These are phyloP conservation scores for Wickerhamomyces bisporus DNA, from an alignment of 805 yeast species.

Conservation along the genomic window DNA sequence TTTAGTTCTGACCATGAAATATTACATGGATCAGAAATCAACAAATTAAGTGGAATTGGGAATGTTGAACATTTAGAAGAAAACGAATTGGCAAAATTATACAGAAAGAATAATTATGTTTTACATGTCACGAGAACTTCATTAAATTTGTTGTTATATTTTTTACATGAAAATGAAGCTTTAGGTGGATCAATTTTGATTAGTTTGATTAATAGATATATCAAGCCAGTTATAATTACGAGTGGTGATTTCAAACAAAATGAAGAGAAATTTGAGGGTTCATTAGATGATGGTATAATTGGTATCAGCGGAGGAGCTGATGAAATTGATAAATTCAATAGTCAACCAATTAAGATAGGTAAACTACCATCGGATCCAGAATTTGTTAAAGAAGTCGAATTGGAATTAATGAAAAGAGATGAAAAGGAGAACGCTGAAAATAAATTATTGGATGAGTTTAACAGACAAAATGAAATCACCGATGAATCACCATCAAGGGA, in stretches of 20 bases:
- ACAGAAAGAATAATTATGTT: conserved; percentile 66
- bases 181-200: conserved; percentile 88
- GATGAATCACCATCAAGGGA: conserved; percentile 69
- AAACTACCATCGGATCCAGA: conserved; percentile 83
- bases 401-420: conserved; percentile 77
- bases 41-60: conserved; percentile 65
- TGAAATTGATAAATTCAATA: conserved; percentile 58
- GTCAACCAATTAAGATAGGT: conserved; percentile 75
- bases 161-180: conserved; percentile 86
- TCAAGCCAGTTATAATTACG: conserved; percentile 44
- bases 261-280: conserved; percentile 27
- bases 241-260: conserved; percentile 34
- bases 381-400: conserved; percentile 75
- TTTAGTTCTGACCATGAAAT: conserved; percentile 69
- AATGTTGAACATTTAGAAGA: conserved; percentile 78
- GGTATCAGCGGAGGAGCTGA: conserved; percentile 24
- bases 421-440: conserved; percentile 42
- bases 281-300: conserved; percentile 33
- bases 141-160: conserved; percentile 76
- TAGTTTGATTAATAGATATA: conserved; percentile 78
- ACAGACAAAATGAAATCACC: conserved; percentile 41
- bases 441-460: conserved; percentile 62
- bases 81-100: conserved; percentile 75
- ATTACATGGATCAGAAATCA: conserved; percentile 74
- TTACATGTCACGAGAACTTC: conserved; percentile 78